Evolutionary conservation across 352 stramenopile genomes (phyloP).

Genomic region (Blastocystis sp.): DNA sequence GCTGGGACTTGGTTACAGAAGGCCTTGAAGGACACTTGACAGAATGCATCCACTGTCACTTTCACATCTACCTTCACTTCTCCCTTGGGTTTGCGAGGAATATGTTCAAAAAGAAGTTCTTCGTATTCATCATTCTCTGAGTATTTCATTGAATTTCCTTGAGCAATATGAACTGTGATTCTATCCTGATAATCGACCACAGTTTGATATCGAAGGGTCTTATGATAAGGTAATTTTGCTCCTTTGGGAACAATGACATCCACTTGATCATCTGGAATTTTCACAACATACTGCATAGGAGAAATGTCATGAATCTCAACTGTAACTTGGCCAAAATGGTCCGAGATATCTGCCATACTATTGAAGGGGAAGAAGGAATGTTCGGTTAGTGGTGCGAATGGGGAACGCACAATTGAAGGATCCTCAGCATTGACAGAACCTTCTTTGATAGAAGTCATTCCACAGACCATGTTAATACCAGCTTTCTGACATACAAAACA

Average conservation of each 20-base stretch:
- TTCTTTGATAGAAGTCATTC: not conserved
- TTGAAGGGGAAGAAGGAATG: too few species aligned
- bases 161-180: constrained; percentile 4
- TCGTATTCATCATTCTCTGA: constrained; percentile 22
- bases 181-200: not conserved
- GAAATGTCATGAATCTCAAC: not conserved
- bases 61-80: not conserved
- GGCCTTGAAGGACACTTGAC: not conserved
- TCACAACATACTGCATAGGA: not conserved
- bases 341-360: not conserved
- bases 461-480: not conserved
- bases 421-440: not conserved
- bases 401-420: not conserved
- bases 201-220: not conserved
- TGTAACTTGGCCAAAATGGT: too few species aligned
- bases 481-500: not conserved
- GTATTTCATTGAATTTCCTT: constrained; percentile 1
- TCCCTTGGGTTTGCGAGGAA: constrained; percentile 1
- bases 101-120: not conserved
- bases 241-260: not conserved
- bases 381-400: not conserved
- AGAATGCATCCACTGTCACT: not conserved
- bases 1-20: not conserved
- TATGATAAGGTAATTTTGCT: not conserved
- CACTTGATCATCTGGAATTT: constrained; percentile 1